Base-by-base conservation (phyloP, 768 basidiomycete species). In the Mycena vitilis region DNA sequence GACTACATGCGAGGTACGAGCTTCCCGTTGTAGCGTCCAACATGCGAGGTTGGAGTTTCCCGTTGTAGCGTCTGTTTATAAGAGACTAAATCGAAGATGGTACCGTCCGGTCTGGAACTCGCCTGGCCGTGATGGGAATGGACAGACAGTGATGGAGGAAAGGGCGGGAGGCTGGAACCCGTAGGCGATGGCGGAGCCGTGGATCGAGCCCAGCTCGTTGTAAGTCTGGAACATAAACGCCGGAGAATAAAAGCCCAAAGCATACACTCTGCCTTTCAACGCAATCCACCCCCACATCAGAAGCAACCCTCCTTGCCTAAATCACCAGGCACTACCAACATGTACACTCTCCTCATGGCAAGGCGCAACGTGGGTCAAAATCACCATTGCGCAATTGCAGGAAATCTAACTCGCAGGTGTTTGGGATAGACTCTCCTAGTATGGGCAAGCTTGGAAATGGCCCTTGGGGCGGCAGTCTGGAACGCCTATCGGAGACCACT, bases 341-440 rank as follows among this genome's bases (percentile, higher is more conserved):
- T 68, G 66, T 62, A 68, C 20, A 68, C 56, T 45, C 55, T 68
- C 25, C 4, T 68, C 34, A 58, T 62, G 37, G 37, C 66, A 51
- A 49, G 60, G 10, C 66, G 66, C 11, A 51, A 13, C 5, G 59
- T 68, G 47, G 40, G 57, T 60, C 22, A 9, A 13, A 23, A 9
- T 22, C 9, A 20, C 40, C 4, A 12, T 16, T n/a, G 38, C 11
- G 34, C 22, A 13, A 56, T 22, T 56, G 11, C 11, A 23, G 22
- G 4, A 37, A 40, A 20, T 1, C 20, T 8, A 54, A 54, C 34
- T 34, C 16, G 23, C 34, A 1, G 18, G 53, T 22, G 13, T 23
- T 40, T 6, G 30, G 30, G 5, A 30, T 48, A 66, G 65, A 66
- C 65, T 2, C 60, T 68, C 23, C n/a, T 47, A 4, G 1, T 68